Base-by-base conservation (phyloP, 148 eudicot genomes). In the Polygonum maritimum region DNA sequence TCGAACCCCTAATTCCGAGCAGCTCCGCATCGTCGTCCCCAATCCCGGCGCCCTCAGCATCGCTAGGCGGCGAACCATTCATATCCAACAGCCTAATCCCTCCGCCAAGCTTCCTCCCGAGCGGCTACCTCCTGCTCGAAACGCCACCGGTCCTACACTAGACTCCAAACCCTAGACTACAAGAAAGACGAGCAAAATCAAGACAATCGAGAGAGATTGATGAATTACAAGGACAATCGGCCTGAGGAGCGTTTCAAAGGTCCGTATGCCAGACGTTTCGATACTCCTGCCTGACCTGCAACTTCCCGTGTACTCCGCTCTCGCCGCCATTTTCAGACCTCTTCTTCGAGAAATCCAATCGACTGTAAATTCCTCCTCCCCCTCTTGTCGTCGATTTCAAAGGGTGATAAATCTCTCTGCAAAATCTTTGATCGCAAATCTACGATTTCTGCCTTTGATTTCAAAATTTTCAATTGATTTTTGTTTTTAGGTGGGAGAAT, bases 51-150 rank as follows among this genome's bases (percentile, higher is more conserved):
- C 73, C 81, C 74, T 80, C 86, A 33, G 78, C 82, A 26, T 82
- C 87, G 71, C 78, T 76, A 0, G 84, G 87, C 22, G 85, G 85
- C 49, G 84, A 84, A 72, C 83, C 86, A 84, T 80, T 84, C 48
- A 82, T 80, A 48, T 86, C 87, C 54, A 82, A 40, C 10, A 81
- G 49, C 78, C 81, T 74, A 10, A 78, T 41, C 7, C 80, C 83
- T n/a, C 62, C 41, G 3, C 26, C 75, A 72, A 41, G 52, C 73
- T 73, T 80, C 77, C 78, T 26, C 5, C 88, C 88, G 33, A 87
- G 69, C 63, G 79, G 81, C 92, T 89, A 88, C 51, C 87, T 76
- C 26, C 69, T 71, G 60, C 82, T 83, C 18, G 55, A 33, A 47
- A 76, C 79, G 18, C 80, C 83, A 3, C 52, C 71, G 33, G 71